Conservation (phyloP, 306 rosid species). For the Styphnolobium japonicum region DNA sequence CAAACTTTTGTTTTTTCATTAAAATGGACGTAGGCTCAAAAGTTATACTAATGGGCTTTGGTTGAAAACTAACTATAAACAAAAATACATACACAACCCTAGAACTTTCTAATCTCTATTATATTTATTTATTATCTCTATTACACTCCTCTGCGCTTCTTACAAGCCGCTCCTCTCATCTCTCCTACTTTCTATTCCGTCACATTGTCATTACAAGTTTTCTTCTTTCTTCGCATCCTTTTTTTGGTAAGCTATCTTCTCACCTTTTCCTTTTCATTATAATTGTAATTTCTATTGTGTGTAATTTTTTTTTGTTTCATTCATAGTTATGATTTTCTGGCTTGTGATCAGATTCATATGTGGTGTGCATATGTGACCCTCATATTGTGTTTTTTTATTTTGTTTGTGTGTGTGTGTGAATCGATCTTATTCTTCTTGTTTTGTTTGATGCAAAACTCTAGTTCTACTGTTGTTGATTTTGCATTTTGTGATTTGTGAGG, state of each 20-base stretch:
- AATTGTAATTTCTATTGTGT: background rate
- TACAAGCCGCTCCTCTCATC: background rate
- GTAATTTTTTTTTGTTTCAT: background rate
- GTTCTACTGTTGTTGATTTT: background rate
- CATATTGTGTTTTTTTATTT: background rate
- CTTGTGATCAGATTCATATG: background rate
- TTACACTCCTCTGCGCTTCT: no score
- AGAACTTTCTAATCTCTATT: background rate
- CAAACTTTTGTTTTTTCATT: no score
- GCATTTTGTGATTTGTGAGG: constrained; percentile 21
- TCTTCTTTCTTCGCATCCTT: background rate
- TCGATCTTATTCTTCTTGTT: constrained; percentile 6
- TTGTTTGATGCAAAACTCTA: background rate
- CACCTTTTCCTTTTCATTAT: background rate
- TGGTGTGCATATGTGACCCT: background rate
- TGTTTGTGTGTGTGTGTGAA: background rate
- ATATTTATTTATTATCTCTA: background rate
- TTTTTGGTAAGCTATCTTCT: background rate
- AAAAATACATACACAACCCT: background rate
- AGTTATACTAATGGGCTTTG: no score
- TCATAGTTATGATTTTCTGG: background rate
- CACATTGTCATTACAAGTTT: background rate
- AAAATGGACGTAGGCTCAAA: no score
- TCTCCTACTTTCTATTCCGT: no score
- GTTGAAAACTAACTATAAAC: no score